Conservation (phyloP, 1,284 basidiomycete species). For the Leccinum griseonigrum region DNA sequence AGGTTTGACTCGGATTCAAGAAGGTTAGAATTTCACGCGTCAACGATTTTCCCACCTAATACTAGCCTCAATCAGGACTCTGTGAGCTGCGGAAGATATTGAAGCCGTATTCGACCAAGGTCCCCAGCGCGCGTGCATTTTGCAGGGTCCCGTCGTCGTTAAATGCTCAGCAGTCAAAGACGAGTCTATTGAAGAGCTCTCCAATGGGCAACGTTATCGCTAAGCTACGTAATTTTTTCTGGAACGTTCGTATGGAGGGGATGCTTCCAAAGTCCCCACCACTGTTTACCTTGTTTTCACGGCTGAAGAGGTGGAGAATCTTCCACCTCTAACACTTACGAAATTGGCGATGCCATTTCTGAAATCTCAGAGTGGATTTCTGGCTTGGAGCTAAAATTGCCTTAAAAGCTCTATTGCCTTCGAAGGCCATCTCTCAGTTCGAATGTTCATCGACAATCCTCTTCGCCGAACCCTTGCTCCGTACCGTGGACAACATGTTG, state of each 20-base stretch:
- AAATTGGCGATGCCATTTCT: slow-evolving; percentile 58
- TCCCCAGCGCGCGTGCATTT: slow-evolving; percentile 95
- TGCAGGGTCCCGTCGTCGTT: slow-evolving; percentile 95
- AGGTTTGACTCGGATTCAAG: slow-evolving; percentile 89
- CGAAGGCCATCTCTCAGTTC: slow-evolving; percentile 84
- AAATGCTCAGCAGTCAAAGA: slow-evolving; percentile 88
- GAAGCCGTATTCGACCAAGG: slow-evolving; percentile 99
- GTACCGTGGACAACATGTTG: slow-evolving; percentile 74
- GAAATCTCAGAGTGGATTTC: slow-evolving; percentile 78
- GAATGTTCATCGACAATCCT: slow-evolving; percentile 85
- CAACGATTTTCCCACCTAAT: slow-evolving; percentile 18
- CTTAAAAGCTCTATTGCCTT: slow-evolving; percentile 80
- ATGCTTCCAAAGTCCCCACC: slow-evolving; percentile 75
- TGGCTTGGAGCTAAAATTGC: slow-evolving; percentile 80
- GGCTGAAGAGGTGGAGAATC: slow-evolving; percentile 41
- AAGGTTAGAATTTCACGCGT: slow-evolving; percentile 55
- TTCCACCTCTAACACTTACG: slow-evolving; percentile 53
- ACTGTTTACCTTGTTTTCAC: slow-evolving; percentile 83
- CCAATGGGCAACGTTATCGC: slow-evolving; percentile 78
- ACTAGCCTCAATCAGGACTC: slow-evolving; percentile 65
- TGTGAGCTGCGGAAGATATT: slow-evolving; percentile 96
- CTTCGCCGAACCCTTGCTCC: slow-evolving; percentile 86
- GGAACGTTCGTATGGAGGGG: slow-evolving; percentile 79
- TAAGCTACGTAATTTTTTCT: slow-evolving; percentile 61
- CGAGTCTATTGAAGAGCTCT: slow-evolving; percentile 89